Evolutionary conservation across 2,329 filamentous ascomycete species (phyloP).

Genomic region (Colletotrichum sublineola): DNA sequence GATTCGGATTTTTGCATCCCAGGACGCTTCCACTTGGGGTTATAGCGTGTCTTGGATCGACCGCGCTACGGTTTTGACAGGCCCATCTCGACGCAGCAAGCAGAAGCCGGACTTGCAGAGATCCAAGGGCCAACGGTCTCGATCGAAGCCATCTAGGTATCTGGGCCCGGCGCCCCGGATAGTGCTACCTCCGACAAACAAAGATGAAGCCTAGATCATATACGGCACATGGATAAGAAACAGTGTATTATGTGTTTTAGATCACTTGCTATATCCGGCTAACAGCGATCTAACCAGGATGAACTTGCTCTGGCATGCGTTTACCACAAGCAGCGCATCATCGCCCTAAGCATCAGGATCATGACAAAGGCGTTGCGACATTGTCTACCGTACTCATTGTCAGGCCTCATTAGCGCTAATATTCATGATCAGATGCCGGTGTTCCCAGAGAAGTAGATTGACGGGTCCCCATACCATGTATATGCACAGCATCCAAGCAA

Average conservation of each 20-base stretch:
- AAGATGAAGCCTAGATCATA: background rate
- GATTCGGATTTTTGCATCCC: constrained; percentile 6
- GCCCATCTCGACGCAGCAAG: no score
- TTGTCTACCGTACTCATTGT: background rate
- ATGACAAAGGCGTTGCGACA: background rate
- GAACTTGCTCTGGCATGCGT: background rate
- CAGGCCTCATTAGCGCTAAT: background rate
- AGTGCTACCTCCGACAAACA: background rate
- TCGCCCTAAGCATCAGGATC: background rate
- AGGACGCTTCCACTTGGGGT: background rate
- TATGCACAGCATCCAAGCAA: background rate
- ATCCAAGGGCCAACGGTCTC: background rate
- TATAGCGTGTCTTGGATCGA: background rate
- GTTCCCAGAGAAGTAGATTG: background rate
- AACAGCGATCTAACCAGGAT: background rate
- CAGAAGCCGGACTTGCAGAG: background rate
- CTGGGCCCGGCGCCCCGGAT: background rate
- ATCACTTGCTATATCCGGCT: background rate
- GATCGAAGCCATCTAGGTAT: background rate
- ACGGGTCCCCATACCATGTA: background rate
- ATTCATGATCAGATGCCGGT: background rate
- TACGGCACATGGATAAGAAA: background rate
- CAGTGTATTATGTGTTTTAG: background rate
- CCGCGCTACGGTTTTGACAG: background rate
- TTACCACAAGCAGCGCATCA: background rate